Base-by-base conservation (phyloP, 2,329 filamentous ascomycete species). In the Beauveria medogensis region DNA sequence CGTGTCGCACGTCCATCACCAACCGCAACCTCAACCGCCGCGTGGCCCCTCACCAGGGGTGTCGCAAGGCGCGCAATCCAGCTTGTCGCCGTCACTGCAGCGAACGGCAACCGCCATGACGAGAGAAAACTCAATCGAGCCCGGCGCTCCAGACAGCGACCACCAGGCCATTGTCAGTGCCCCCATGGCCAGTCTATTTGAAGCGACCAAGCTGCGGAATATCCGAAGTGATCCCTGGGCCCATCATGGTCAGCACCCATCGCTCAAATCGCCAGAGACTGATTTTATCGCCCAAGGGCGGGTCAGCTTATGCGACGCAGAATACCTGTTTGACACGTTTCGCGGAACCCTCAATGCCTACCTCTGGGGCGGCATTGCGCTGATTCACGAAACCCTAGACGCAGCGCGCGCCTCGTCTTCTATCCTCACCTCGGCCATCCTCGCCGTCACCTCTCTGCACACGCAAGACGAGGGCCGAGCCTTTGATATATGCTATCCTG, bases 401-500 rank as follows among this genome's bases (percentile, higher is more conserved):
- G 64, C 68, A 7, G 66, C 64, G 16, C 68, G 70, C 10, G 63
- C 65, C 22, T 72, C 70, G 6, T 72, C 70, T 0, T 57, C 68
- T 2, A 66, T 72, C 3, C 64, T 72, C 24, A 68, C 69, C 2
- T 67, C 70, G 0, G 68, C 70, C 30, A 71, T 72, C n/a, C 64
- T 72, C n/a, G 67, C 70, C 3, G 70, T 72, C 16, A 71, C 70
- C 12, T 69, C 70, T 2, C 57, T 72, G 20, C 70, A 72, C 55
- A 65, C 66, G 2, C 69, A 67, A 20, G 69, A 70, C 26, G 65
- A 66, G 54, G 80, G 79, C 5, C 73, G 74, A 2, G 78, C 80
- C 3, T 80, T 86, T 61, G 80, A 82, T 54, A 72, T 75, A 2
- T 85, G 83, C 67, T 85, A 82, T 66, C 75, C 75, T 58, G 81